phyloP scores from a whole-genome alignment of 768 basidiomycete species.

The Pleurotus tuoliensis region DNA sequence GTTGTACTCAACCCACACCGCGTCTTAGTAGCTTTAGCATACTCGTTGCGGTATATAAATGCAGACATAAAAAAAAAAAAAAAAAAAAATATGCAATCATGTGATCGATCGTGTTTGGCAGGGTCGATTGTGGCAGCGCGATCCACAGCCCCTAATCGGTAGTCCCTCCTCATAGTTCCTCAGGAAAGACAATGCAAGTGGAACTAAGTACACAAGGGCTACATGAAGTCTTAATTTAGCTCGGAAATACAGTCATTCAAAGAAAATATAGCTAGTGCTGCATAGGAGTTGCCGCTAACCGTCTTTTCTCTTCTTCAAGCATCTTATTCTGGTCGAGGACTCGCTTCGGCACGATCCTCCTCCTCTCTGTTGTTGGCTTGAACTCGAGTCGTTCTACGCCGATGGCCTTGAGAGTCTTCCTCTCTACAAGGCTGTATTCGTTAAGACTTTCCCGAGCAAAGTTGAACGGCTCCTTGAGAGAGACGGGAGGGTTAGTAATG shows the following conservation, averaged over 20 bases:
- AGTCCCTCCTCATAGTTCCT: too few relatives aligned
- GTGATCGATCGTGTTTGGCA: background rate
- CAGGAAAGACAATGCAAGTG: too few relatives aligned
- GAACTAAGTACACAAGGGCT: too few relatives aligned
- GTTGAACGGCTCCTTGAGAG: conserved; percentile 50
- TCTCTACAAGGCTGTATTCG: conserved; percentile 56
- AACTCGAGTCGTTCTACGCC: conserved; percentile 45
- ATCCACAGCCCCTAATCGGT: too few relatives aligned
- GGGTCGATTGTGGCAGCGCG: too few relatives aligned
- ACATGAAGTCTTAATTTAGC: too few relatives aligned
- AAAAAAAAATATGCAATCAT: too few relatives aligned
- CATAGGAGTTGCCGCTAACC: conserved; percentile 21
- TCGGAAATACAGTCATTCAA: too few relatives aligned
- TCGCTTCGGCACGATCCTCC: conserved; percentile 43
- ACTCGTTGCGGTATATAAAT: too few relatives aligned
- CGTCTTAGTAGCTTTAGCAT: too few relatives aligned
- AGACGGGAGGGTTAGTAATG: conserved; percentile 65
- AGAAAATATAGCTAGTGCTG: background rate
- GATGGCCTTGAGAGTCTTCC: conserved; percentile 52
- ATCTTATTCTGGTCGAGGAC: conserved; percentile 41
- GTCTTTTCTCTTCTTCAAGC: conserved; percentile 43
- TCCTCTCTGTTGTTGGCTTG: conserved; percentile 42
- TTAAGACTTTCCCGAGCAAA: conserved; percentile 39
- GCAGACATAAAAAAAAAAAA: too few relatives aligned
- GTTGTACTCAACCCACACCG: too few relatives aligned